Percentiles rank a stretch among this genome's conserved stretches.
Conservation (phyloP, 192 early-diverging fungal species). For the Spinellus fusiger region DNA sequence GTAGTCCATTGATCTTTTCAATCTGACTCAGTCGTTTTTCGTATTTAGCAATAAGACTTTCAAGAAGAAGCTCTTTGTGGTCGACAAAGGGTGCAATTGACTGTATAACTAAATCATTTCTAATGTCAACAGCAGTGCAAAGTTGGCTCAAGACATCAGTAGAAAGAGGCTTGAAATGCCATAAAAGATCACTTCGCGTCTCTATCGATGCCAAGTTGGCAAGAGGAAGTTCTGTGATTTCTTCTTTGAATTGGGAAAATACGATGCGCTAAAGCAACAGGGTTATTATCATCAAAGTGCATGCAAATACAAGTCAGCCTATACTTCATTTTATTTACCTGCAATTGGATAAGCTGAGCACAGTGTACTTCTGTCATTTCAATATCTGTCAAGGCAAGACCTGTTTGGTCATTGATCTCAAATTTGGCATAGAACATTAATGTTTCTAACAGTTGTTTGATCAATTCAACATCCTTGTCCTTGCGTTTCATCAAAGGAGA, state of each 20-base stretch:
- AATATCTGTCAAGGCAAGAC: conserved; percentile 58
- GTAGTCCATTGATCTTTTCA: conserved; percentile 58
- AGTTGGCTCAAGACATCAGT: conserved; percentile 46
- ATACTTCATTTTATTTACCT: conserved; percentile 31
- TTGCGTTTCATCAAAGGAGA: conserved; percentile 36
- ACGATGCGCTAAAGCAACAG: conserved; percentile 46
- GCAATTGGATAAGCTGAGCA: conserved; percentile 56
- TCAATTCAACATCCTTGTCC: conserved; percentile 37
- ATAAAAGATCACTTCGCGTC: conserved; percentile 33
- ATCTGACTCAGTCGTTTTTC: conserved; percentile 62
- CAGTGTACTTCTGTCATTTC: conserved; percentile 63
- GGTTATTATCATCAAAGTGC: neutral
- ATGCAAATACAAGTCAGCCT: neutral
- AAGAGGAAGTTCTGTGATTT: conserved; percentile 70
- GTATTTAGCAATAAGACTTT: conserved; percentile 48
- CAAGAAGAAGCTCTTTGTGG: conserved; percentile 50
- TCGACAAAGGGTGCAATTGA: conserved; percentile 15
- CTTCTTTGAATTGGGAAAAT: conserved; percentile 60
- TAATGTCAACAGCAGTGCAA: conserved; percentile 56
- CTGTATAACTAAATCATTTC: conserved; percentile 39
- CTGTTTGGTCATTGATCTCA: conserved; percentile 78
- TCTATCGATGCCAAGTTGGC: conserved; percentile 67
- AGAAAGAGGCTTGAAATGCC: conserved; percentile 48
- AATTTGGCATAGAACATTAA: conserved; percentile 72
- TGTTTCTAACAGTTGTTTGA: conserved; percentile 61